phyloP scores from a whole-genome alignment of 1,139 yeast species.

The Saccharomyces hybrid region DNA sequence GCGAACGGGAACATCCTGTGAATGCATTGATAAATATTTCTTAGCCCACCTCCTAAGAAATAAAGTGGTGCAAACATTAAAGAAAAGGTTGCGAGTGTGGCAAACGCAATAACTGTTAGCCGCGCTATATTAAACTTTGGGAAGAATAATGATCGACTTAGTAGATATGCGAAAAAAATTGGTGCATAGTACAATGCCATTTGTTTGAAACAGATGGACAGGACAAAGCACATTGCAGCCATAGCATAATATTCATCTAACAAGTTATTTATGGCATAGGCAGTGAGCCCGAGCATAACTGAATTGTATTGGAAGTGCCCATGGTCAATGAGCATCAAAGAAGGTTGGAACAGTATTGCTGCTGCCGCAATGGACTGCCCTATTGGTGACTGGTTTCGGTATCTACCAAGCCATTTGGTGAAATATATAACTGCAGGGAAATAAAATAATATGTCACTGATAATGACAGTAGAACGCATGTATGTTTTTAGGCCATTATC shows the following conservation, averaged over 20 bases:
- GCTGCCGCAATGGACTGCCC: constrained; percentile 72
- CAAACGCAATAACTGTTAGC: constrained; percentile 50
- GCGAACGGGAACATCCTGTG: constrained; percentile 81
- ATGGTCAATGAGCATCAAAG: constrained; percentile 79
- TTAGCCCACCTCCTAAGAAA: constrained; percentile 33
- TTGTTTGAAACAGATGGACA: constrained; percentile 79
- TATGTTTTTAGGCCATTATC: constrained; percentile 53
- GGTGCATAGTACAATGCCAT: constrained; percentile 95
- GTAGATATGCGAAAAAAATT: constrained; percentile 61
- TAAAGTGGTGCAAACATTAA: constrained; percentile 57
- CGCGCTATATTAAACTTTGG: constrained; percentile 39
- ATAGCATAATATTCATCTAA: constrained; percentile 53
- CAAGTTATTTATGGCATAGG: constrained; percentile 59
- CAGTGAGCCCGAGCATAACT: constrained; percentile 83
- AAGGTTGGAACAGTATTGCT: constrained; percentile 72
- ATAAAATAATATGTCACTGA: constrained; percentile 66
- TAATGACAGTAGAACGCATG: constrained; percentile 73
- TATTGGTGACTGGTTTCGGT: constrained; percentile 45
- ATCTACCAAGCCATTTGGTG: constrained; percentile 58
- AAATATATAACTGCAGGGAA: constrained; percentile 74
- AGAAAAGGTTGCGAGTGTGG: constrained; percentile 51
- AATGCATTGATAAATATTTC: constrained; percentile 40
- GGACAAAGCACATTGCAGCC: constrained; percentile 75
- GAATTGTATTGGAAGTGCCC: constrained; percentile 96
- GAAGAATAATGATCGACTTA: constrained; percentile 32